Conservation (phyloP, 2,329 filamentous ascomycete species). For the Penicillium sp. region DNA sequence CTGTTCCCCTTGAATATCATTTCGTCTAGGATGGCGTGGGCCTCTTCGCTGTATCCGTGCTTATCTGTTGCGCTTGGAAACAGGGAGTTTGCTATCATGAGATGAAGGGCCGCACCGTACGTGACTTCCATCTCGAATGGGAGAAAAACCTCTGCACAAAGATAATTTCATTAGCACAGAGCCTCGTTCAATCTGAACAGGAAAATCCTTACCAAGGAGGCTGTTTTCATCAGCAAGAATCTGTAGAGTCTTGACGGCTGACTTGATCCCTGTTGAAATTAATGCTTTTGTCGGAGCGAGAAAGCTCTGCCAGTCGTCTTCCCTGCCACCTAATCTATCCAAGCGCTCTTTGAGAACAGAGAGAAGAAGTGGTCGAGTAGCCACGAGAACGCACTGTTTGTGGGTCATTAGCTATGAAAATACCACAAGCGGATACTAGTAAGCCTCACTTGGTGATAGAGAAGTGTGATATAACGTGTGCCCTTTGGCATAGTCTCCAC, state of each 20-base stretch:
- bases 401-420: background rate
- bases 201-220: slow-evolving; percentile 36
- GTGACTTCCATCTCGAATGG: slow-evolving; percentile 47
- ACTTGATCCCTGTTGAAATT: slow-evolving; percentile 48
- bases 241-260: slow-evolving; percentile 45
- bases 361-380: slow-evolving; percentile 46
- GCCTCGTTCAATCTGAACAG: background rate
- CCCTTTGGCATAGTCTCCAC: slow-evolving; percentile 42
- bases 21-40: slow-evolving; percentile 38
- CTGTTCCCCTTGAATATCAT: slow-evolving; percentile 41
- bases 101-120: slow-evolving; percentile 40
- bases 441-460: slow-evolving; percentile 46
- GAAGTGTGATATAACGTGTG: slow-evolving; percentile 43
- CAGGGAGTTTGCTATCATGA: slow-evolving; percentile 43
- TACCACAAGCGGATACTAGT: background rate
- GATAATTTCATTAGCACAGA: background rate
- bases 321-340: slow-evolving; percentile 30
- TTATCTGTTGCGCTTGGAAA: slow-evolving; percentile 31
- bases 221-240: slow-evolving; percentile 43
- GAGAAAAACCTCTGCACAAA: slow-evolving; percentile 39
- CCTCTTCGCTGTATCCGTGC: slow-evolving; percentile 25
- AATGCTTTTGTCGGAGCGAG: slow-evolving; percentile 39
- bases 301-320: slow-evolving; percentile 39
- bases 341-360: slow-evolving; percentile 45
- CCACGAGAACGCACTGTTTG: slow-evolving; percentile 45